Evolutionary conservation across 2,329 filamentous ascomycete species (phyloP), one percentile per base, ranked within the genome.

Genomic region (Pyricularia pennisetigena): DNA sequence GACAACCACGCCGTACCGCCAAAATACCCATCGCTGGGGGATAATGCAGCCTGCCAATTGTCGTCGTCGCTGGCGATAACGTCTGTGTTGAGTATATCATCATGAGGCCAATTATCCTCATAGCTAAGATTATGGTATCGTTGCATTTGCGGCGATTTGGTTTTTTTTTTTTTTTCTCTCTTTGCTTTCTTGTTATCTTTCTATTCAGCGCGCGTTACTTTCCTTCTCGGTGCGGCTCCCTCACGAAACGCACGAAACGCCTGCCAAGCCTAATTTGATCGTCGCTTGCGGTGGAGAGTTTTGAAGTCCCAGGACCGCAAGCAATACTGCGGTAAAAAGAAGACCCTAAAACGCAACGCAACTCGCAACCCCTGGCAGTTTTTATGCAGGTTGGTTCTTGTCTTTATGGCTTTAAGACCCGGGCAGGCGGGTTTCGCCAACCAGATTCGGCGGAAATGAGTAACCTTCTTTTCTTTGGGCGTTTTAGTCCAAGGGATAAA

Each of bases 21-120:
- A 23, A 85, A 85, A 78, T 83, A 84, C 49, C 82, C 83, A 70
- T 85, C 81, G n/a, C 82, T 80, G 57, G 83, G 83, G 32, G 82
- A 85, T 68, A 83, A 75, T 23, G 62, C 62, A 23, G 28, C 32
- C 23, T 64, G 28, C 20, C 10, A n/a, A 64, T 64, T 4, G 20
- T 64, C 28, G 23, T 30, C 69, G 24, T 70, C 68, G 24, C 68
- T 16, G 20, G 6, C 6, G 32, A 20, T 49, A 4, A 41, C 35
- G 9, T 6, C 41, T n/a, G 16, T 7, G 6, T 49, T n/a, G 6
- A n/a, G 20, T 49, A 49, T n/a, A 49, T 49, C 41, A 49, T 49
- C 20, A 16, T n/a, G 20, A 20, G 14, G 16, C 41, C 41, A 49
- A 20, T 49, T 6, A n/a, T 49, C 16, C 41, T 16, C 16, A 7